Conservation (phyloP, 768 basidiomycete genomes). For the Butyriboletus loyo region DNA sequence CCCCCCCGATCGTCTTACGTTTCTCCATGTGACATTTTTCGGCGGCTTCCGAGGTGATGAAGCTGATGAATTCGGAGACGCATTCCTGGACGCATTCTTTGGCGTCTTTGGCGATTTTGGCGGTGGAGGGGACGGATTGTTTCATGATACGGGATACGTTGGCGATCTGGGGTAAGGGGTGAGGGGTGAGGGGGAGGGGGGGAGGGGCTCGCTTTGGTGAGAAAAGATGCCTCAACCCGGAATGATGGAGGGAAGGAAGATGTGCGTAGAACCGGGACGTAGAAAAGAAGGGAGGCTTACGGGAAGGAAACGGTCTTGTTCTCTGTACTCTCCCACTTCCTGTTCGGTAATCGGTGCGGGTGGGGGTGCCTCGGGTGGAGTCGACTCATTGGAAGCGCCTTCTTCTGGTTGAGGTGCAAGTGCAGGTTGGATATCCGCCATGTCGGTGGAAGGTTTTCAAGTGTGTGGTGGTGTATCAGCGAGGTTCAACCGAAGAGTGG, state of each 20-base stretch:
- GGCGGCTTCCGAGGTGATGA: conserved; percentile 95
- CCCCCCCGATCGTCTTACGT: conserved; percentile 95
- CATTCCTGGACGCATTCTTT: conserved; percentile 99
- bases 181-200: background rate
- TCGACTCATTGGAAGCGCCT: conserved; percentile 31
- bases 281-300: conserved; percentile 40
- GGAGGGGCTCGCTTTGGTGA: background rate
- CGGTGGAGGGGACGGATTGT: conserved; percentile 78
- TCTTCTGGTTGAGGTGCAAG: conserved; percentile 43
- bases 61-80: conserved; percentile 96
- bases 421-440: conserved; percentile 33
- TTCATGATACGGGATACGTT: conserved; percentile 99
- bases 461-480: background rate
- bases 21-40: conserved; percentile 95
- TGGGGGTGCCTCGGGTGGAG: conserved; percentile 45
- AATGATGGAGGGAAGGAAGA: background rate
- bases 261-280: background rate
- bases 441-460: conserved; percentile 3
- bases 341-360: conserved; percentile 82
- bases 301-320: conserved; percentile 94
- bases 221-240: background rate
- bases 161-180: conserved; percentile 70
- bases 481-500: background rate
- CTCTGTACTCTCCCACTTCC: conserved; percentile 91
- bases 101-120: conserved; percentile 97